Conservation (phyloP, 1,284 basidiomycete genomes). For the Fistulinella staudtii region DNA sequence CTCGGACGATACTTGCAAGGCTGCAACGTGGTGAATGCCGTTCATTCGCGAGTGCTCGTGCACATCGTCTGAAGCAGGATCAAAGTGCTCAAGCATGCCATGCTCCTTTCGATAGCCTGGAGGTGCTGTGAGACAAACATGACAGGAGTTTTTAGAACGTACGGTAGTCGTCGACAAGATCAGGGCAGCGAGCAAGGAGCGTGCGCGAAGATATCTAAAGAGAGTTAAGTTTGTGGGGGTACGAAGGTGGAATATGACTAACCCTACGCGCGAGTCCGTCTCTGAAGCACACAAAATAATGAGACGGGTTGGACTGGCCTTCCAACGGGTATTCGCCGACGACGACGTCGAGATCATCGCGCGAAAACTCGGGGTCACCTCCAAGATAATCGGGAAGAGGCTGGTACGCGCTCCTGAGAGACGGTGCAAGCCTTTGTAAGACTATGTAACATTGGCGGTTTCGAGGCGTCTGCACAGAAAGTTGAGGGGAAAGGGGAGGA, state of each 20-base stretch:
- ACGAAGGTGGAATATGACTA: slow-evolving; percentile 8
- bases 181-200: slow-evolving; percentile 39
- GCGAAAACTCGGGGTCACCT: slow-evolving; percentile 31
- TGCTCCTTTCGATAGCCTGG: slow-evolving; percentile 43
- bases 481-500: slow-evolving; percentile 6
- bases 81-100: slow-evolving; percentile 47
- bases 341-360: slow-evolving; percentile 43
- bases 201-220: slow-evolving; percentile 39
- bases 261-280: slow-evolving; percentile 63
- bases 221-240: background rate
- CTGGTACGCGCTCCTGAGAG: slow-evolving; percentile 42
- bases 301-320: slow-evolving; percentile 35
- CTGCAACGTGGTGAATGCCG: slow-evolving; percentile 16
- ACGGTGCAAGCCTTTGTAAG: slow-evolving; percentile 32
- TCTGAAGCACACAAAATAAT: slow-evolving; percentile 57
- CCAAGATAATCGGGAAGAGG: slow-evolving; percentile 32
- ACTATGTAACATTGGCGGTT: slow-evolving; percentile 22
- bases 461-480: slow-evolving; percentile 14
- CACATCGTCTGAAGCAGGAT: slow-evolving; percentile 56
- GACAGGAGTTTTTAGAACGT: slow-evolving; percentile 22
- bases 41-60: slow-evolving; percentile 57
- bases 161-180: slow-evolving; percentile 59
- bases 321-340: slow-evolving; percentile 50
- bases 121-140: slow-evolving; percentile 7
- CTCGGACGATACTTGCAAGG: slow-evolving; percentile 7